phyloP scores from a whole-genome alignment of 202 grass and related monocot species.

The Zizania palustris region DNA sequence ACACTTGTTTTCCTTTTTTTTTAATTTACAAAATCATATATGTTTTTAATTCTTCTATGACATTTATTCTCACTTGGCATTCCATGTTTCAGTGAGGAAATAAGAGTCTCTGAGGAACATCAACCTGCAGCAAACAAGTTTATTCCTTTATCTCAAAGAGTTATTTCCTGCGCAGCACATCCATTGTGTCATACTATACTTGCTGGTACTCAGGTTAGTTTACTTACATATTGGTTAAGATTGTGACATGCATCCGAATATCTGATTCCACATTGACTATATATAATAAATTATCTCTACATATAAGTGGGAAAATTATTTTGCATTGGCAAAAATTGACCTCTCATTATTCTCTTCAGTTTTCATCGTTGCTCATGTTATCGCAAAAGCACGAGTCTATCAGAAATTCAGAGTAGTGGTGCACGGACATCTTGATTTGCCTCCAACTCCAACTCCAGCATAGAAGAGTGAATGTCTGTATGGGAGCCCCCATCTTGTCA shows the following conservation, averaged over 20 bases:
- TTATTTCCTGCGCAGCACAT: conserved; percentile 78
- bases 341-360: conserved; percentile 50
- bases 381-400: conserved; percentile 57
- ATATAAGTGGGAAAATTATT: background rate
- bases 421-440: background rate
- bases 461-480: conserved; percentile 25
- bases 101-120: conserved; percentile 36
- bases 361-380: conserved; percentile 71
- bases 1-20: conserved; percentile 20
- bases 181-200: conserved; percentile 63
- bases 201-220: conserved; percentile 80
- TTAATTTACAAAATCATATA: conserved; percentile 20
- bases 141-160: conserved; percentile 63
- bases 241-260: background rate
- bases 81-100: conserved; percentile 63
- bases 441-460: conserved; percentile 3
- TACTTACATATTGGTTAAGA: conserved; percentile 16
- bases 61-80: conserved; percentile 36
- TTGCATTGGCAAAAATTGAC: conserved; percentile 14
- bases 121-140: conserved; percentile 64
- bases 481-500: conserved; percentile 6
- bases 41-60: background rate
- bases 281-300: background rate
- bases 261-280: background rate
- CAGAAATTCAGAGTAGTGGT: conserved; percentile 31